These are phyloP conservation scores for Starmerella powellii DNA, from an alignment of 805 yeast species.

Conservation along the genomic window DNA sequence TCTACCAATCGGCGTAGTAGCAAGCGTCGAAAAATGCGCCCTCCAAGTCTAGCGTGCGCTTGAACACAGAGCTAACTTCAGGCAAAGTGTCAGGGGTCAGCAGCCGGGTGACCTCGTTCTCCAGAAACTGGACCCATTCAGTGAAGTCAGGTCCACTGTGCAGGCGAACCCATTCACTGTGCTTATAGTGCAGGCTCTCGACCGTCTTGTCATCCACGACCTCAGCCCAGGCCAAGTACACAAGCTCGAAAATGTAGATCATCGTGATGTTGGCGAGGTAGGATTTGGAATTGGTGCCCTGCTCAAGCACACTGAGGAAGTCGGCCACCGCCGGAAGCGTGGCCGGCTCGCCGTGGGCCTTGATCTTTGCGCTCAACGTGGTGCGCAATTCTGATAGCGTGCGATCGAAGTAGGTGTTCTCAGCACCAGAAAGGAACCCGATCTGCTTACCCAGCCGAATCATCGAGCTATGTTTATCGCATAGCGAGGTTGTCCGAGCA, in stretches of 20 bases:
- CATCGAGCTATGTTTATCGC: constrained; percentile 8
- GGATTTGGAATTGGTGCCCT: not conserved
- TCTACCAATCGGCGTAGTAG: not conserved
- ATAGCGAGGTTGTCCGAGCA: constrained; percentile 9
- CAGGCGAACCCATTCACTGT: constrained; percentile 17
- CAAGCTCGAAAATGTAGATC: constrained; percentile 14
- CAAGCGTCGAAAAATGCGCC: constrained; percentile 12
- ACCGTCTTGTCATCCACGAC: not conserved
- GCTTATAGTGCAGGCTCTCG: constrained; percentile 8
- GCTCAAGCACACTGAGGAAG: constrained; percentile 3
- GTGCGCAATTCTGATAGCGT: constrained; percentile 4
- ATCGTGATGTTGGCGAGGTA: constrained; percentile 11
- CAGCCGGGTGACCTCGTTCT: constrained; percentile 11
- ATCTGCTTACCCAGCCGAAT: constrained; percentile 10
- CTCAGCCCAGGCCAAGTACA: constrained; percentile 18
- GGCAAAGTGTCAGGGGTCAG: not conserved
- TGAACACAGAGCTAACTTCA: not conserved
- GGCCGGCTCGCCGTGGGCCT: not conserved
- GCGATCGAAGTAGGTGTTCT: constrained; percentile 13
- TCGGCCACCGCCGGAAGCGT: constrained; percentile 4
- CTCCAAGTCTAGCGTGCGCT: constrained; percentile 9
- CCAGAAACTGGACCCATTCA: constrained; percentile 15
- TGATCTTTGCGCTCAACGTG: not conserved
- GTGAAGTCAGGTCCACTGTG: constrained; percentile 16
- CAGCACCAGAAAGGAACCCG: constrained; percentile 10